phyloP scores from a whole-genome alignment of 2,329 filamentous ascomycete species.

The Intubia oerlemansii region DNA sequence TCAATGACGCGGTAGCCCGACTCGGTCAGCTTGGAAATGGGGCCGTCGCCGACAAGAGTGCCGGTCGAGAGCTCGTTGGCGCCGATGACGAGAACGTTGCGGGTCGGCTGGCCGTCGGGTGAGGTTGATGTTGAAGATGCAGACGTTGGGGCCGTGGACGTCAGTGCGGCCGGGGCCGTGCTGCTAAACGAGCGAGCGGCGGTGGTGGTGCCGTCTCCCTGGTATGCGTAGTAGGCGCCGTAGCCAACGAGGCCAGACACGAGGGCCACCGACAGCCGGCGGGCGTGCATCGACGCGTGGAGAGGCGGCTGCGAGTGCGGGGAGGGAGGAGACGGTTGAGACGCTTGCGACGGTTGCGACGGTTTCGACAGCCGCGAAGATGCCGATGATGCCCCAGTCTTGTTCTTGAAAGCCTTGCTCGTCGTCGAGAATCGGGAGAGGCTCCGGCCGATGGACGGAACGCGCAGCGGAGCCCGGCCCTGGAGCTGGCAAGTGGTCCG shows the following conservation, averaged over 20 bases:
- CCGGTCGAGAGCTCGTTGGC: constrained; percentile 80
- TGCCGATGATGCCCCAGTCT: no score
- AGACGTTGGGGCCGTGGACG: constrained; percentile 5
- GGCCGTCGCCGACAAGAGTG: constrained; percentile 64
- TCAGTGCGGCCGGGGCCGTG: constrained; percentile 5
- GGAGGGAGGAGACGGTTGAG: constrained; percentile 2
- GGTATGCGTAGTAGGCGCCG: constrained; percentile 57
- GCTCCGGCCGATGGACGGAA: no score
- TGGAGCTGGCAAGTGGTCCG: constrained; percentile 45
- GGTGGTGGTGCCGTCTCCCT: constrained; percentile 13
- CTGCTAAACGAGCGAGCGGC: constrained; percentile 3
- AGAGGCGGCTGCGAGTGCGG: constrained; percentile 18
- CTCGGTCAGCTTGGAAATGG: constrained; percentile 73
- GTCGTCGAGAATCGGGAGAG: no score
- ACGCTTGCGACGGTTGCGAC: constrained; percentile 4
- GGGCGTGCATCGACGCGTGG: constrained; percentile 54
- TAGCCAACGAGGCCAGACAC: constrained; percentile 53
- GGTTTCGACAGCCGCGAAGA: neutral
- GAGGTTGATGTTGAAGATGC: no score
- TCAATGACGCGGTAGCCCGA: constrained; percentile 73
- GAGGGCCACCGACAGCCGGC: constrained; percentile 43
- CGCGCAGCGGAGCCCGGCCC: no score
- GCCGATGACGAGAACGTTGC: constrained; percentile 66
- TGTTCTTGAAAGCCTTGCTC: no score
- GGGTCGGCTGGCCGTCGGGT: constrained; percentile 19